Percentiles rank a stretch among this genome's conserved stretches.
These are phyloP conservation scores for Lophiostoma macrostomum DNA, from an alignment of 495 filamentous ascomycete genomes.

Conservation along the genomic window DNA sequence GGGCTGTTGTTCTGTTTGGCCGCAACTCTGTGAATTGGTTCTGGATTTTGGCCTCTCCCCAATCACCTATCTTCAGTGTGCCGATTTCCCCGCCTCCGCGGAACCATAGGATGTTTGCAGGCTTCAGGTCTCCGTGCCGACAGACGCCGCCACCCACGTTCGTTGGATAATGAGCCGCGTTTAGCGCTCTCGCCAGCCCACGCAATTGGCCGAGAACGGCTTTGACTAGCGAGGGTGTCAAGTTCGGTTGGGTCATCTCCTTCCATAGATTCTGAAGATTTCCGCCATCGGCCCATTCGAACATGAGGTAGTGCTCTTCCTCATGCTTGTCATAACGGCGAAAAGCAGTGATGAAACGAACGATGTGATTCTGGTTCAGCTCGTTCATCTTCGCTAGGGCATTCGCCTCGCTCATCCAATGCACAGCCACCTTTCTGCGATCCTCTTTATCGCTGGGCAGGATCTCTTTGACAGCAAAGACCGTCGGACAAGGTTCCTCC, in stretches of 20 bases:
- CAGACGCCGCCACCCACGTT: no score
- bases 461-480: no score
- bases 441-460: no score
- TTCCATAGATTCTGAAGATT: conserved; percentile 6
- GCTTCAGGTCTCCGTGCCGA: conserved; percentile 38
- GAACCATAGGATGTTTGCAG: conserved; percentile 28
- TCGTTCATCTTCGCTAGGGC: neutral
- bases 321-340: neutral
- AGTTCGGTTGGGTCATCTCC: neutral
- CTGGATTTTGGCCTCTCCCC: conserved; percentile 36
- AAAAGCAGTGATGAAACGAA: no score
- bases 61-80: conserved; percentile 34
- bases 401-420: neutral
- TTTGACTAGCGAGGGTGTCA: neutral
- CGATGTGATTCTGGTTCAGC: neutral
- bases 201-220: conserved; percentile 5
- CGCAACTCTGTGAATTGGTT: conserved; percentile 12
- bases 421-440: no score
- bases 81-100: neutral
- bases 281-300: conserved; percentile 8
- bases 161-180: neutral
- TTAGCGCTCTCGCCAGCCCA: conserved; percentile 6
- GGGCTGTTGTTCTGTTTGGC: conserved; percentile 7
- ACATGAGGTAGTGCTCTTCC: conserved; percentile 1
- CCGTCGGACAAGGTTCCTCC: no score